Percentiles rank a stretch among this genome's conserved stretches.
These are phyloP conservation scores for Meyerozyma sp. DNA, from an alignment of 1,139 yeast species.

Conservation along the genomic window DNA sequence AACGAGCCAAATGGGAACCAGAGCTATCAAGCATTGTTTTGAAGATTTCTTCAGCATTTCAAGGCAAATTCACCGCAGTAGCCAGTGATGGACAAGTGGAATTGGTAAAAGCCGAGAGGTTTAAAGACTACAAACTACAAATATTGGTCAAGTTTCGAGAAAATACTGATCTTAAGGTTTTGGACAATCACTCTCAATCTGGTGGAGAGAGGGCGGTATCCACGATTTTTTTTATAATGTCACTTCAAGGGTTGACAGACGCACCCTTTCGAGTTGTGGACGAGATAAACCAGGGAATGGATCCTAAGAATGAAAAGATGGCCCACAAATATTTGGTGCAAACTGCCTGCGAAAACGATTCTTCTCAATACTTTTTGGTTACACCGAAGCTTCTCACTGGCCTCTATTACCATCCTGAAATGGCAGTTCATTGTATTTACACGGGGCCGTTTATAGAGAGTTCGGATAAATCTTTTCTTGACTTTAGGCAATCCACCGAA, in stretches of 20 bases:
- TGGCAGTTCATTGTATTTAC: constrained; percentile 86
- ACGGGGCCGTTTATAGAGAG: constrained; percentile 47
- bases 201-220: constrained; percentile 98
- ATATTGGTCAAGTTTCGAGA: constrained; percentile 84
- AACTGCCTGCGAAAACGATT: constrained; percentile 62
- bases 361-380: constrained; percentile 79
- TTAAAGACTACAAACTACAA: constrained; percentile 76
- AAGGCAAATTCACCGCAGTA: constrained; percentile 61
- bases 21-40: constrained; percentile 46
- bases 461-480: neutral
- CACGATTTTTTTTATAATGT: constrained; percentile 84
- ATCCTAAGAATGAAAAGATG: constrained; percentile 82
- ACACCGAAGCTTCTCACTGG: constrained; percentile 88
- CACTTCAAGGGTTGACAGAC: constrained; percentile 82
- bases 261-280: constrained; percentile 96
- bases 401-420: constrained; percentile 69
- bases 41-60: constrained; percentile 57
- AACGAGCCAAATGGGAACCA: constrained; percentile 53
- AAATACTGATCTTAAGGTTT: constrained; percentile 58
- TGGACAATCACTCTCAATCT: constrained; percentile 86
- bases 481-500: neutral
- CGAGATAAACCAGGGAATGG: constrained; percentile 99
- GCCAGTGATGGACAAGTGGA: constrained; percentile 84
- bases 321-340: constrained; percentile 86
- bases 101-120: constrained; percentile 49